These are phyloP conservation scores for Picochlorum sp. DNA, from an alignment of 139 green algal genomes.

Conservation along the genomic window DNA sequence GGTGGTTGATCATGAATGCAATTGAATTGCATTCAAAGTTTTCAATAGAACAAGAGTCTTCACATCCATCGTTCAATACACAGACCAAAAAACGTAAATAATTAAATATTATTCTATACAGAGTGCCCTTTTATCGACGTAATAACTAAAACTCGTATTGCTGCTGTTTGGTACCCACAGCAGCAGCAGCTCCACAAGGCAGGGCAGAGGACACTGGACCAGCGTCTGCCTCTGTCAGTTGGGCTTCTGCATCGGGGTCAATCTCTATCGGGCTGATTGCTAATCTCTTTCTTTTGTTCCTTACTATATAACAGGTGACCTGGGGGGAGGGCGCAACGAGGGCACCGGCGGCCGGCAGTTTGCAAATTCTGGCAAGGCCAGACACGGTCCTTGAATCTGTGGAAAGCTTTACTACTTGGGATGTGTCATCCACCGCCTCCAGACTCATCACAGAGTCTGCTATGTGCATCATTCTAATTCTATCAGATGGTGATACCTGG, in stretches of 20 bases:
- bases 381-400: conserved; percentile 34
- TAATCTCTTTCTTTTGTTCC: conserved; percentile 42
- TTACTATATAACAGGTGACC: conserved; percentile 40
- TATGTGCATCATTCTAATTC: conserved; percentile 36
- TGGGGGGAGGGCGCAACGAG: conserved; percentile 24
- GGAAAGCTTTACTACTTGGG: conserved; percentile 38
- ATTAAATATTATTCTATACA: too few species aligned
- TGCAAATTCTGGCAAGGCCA: conserved; percentile 46
- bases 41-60: too few species aligned
- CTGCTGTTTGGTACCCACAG: too few species aligned
- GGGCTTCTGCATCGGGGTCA: conserved; percentile 42
- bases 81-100: too few species aligned
- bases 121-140: too few species aligned
- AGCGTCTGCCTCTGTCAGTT: neutral
- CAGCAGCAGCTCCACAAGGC: neutral
- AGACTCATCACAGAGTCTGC: conserved; percentile 47
- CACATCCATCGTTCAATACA: too few species aligned
- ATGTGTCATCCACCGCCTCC: conserved; percentile 42
- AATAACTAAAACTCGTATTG: too few species aligned
- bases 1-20: too few species aligned
- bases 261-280: conserved; percentile 45
- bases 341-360: conserved; percentile 34
- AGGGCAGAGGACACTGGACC: neutral
- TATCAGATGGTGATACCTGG: conserved; percentile 7
- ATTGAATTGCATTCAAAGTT: too few species aligned